Evolutionary conservation across 2,329 filamentous ascomycete genomes (phyloP).

Genomic region (Mariannaea sp.): DNA sequence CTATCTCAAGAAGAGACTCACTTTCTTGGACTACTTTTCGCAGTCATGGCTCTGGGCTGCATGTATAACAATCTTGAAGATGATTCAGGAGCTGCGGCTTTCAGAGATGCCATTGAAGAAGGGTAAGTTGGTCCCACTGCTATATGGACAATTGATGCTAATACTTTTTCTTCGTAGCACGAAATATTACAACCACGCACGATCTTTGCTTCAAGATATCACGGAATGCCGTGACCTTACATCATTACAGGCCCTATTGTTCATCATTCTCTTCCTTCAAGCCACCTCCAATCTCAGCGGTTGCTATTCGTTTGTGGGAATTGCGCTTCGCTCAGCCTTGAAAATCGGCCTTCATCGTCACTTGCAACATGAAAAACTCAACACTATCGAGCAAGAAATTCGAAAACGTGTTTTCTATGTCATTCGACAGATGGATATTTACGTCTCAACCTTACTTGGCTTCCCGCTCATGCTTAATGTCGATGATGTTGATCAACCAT

Average conservation of each 20-base stretch:
- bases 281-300: constrained; percentile 77
- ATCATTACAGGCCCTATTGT: constrained; percentile 75
- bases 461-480: constrained; percentile 66
- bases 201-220: constrained; percentile 67
- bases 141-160: constrained; percentile 17
- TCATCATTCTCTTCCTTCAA: constrained; percentile 82
- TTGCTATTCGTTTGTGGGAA: constrained; percentile 80
- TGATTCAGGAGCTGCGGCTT: constrained; percentile 52
- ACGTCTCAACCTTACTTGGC: constrained; percentile 69
- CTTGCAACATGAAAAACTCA: constrained; percentile 65
- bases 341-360: constrained; percentile 79
- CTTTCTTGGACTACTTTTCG: constrained; percentile 73
- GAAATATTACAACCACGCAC: constrained; percentile 74
- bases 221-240: constrained; percentile 74
- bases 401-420: constrained; percentile 70
- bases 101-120: constrained; percentile 59
- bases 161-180: constrained; percentile 53
- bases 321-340: constrained; percentile 75
- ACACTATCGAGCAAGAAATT: constrained; percentile 66
- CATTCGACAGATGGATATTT: constrained; percentile 72
- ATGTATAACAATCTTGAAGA: constrained; percentile 68
- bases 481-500: constrained; percentile 70
- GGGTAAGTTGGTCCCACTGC: constrained; percentile 50
- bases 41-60: constrained; percentile 72
- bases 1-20: constrained; percentile 68